phyloP scores from a whole-genome alignment of 202 grass and related monocot species.

The Digitaria exilis region DNA sequence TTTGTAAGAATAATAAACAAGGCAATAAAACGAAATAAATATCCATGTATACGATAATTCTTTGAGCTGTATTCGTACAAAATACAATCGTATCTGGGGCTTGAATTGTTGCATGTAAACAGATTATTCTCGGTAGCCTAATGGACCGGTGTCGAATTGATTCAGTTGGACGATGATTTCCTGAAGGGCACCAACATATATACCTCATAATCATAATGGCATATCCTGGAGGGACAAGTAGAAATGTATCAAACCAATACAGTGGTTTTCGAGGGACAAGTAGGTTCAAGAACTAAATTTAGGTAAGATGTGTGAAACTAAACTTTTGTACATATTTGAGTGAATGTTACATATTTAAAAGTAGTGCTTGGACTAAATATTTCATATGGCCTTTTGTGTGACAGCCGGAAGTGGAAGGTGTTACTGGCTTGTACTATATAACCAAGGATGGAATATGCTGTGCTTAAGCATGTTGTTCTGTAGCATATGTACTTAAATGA shows the following conservation, averaged over 20 bases:
- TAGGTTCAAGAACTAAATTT: not conserved
- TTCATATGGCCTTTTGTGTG: not conserved
- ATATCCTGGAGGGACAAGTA: not conserved
- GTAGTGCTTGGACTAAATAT: not conserved
- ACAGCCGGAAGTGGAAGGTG: not conserved
- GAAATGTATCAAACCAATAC: not conserved
- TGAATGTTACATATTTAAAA: not conserved
- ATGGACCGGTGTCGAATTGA: not conserved
- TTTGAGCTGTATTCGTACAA: not conserved
- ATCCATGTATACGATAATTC: not conserved
- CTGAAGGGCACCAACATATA: not conserved
- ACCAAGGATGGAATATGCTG: not conserved
- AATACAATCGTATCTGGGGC: not conserved
- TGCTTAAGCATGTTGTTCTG: not conserved
- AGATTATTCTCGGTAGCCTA: not conserved
- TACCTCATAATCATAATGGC: not conserved
- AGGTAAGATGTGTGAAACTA: not conserved
- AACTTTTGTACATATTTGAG: not conserved
- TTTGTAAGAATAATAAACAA: not conserved
- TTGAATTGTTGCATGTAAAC: not conserved
- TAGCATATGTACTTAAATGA: not conserved
- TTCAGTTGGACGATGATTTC: not conserved
- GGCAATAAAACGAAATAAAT: not conserved
- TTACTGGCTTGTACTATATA: not conserved
- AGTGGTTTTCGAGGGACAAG: not conserved